Conservation (phyloP, 371 early-diverging fungal genomes). For the Mortierella sp. region DNA sequence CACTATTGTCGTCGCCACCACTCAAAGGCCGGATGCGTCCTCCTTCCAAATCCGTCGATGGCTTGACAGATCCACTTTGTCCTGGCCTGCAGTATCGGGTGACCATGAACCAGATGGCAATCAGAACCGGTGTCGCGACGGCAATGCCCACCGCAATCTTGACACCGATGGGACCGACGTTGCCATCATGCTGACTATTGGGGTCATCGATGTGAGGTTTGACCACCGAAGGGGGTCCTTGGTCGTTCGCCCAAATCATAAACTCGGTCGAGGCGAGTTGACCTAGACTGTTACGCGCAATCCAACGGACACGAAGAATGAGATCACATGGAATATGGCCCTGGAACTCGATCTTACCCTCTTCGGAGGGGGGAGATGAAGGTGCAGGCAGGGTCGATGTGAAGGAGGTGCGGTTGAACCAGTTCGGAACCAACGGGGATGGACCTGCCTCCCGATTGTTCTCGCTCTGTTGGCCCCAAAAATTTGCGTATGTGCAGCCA, state of each 20-base stretch:
- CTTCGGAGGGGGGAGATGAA: background rate
- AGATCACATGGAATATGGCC: slow-evolving; percentile 20
- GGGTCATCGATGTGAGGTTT: background rate
- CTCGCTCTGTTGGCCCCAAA: slow-evolving; percentile 13
- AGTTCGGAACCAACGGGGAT: background rate
- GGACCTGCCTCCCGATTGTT: slow-evolving; percentile 3
- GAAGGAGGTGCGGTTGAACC: slow-evolving; percentile 1
- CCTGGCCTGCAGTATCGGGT: background rate
- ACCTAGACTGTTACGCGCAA: background rate
- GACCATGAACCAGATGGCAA: slow-evolving; percentile 20
- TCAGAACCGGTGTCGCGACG: slow-evolving; percentile 8
- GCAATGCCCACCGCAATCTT: slow-evolving; percentile 21
- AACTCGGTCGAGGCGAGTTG: slow-evolving; percentile 25
- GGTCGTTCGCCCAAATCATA: slow-evolving; percentile 10
- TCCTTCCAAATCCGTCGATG: background rate
- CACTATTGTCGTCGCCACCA: background rate
- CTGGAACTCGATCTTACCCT: background rate
- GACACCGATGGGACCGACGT: background rate
- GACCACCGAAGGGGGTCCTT: background rate
- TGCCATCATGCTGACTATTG: background rate
- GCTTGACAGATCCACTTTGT: background rate
- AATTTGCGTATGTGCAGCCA: background rate
- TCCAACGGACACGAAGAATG: slow-evolving; percentile 23
- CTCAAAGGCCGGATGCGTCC: slow-evolving; percentile 7
- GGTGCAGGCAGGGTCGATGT: background rate